Evolutionary conservation across 805 yeast genomes (phyloP).

Genomic region (Nakazawaea ernobii): DNA sequence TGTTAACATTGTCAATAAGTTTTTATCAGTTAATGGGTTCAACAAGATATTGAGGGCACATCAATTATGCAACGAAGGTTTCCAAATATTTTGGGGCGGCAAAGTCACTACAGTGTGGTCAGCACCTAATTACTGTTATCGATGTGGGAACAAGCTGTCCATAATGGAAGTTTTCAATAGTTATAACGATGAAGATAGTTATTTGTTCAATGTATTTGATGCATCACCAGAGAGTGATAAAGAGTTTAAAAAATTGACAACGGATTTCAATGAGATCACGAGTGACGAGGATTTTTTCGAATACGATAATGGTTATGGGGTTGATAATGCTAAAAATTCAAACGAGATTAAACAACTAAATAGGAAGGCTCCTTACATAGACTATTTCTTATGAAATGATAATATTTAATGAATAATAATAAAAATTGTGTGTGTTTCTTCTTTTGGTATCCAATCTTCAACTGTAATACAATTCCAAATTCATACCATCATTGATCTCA

Average conservation of each 20-base stretch:
- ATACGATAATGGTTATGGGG: constrained; percentile 1
- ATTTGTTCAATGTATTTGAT: constrained; percentile 82
- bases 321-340: constrained; percentile 1
- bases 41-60: constrained; percentile 88
- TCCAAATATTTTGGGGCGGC: constrained; percentile 85
- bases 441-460: constrained; percentile 19
- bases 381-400: constrained; percentile 26
- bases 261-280: constrained; percentile 4
- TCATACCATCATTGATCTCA: constrained; percentile 86
- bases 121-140: constrained; percentile 95
- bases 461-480: constrained; percentile 75
- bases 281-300: constrained; percentile 13
- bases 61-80: constrained; percentile 95
- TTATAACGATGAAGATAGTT: constrained; percentile 56
- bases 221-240: constrained; percentile 92
- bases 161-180: constrained; percentile 72
- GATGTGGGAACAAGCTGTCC: constrained; percentile 97
- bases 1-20: constrained; percentile 80
- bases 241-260: constrained; percentile 30
- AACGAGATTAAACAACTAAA: constrained; percentile 5
- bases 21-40: constrained; percentile 70
- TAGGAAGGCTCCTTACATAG: constrained; percentile 32
- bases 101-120: constrained; percentile 96
- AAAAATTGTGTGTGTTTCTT: not conserved
- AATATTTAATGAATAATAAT: not conserved